A percentile compares a stretch with the other conserved stretches of the same genome.
These are phyloP conservation scores for Diversispora eburnea DNA, from an alignment of 192 early-diverging fungal genomes.

Conservation along the genomic window DNA sequence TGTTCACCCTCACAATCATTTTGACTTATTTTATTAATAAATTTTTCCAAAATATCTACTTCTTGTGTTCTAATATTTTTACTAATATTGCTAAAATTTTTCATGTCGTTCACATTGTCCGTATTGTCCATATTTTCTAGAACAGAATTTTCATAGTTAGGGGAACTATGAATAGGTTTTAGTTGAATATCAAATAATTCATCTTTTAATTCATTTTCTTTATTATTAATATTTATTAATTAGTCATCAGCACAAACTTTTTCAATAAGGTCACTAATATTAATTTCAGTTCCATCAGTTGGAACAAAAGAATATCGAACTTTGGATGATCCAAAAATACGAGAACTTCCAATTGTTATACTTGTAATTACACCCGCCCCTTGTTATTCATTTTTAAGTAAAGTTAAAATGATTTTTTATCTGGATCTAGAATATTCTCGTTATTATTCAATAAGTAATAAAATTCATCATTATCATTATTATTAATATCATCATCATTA, in stretches of 20 bases:
- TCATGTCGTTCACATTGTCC: too few relatives aligned
- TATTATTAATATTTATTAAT: neutral
- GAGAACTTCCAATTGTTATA: too few relatives aligned
- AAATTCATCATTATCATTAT: constrained; percentile 1
- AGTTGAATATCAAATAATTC: neutral
- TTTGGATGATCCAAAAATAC: constrained; percentile 38
- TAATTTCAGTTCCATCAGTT: constrained; percentile 36
- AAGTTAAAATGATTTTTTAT: too few relatives aligned
- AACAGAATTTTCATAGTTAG: too few relatives aligned
- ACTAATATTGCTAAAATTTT: too few relatives aligned
- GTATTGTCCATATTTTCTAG: too few relatives aligned
- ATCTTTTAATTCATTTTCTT: neutral
- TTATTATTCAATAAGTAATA: constrained; percentile 26
- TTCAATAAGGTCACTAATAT: constrained; percentile 47
- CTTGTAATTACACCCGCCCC: too few relatives aligned
- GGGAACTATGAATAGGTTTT: too few relatives aligned
- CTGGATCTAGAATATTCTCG: too few relatives aligned
- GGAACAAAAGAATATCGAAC: constrained; percentile 47
- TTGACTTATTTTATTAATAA: neutral
- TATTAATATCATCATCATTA: too few relatives aligned
- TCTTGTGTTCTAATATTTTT: constrained; percentile 21
- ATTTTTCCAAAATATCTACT: constrained; percentile 22
- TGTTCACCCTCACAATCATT: neutral
- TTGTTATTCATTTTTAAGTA: too few relatives aligned
- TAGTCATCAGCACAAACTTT: constrained; percentile 42